Evolutionary conservation across 2,329 filamentous ascomycete species (phyloP), one percentile per base, ranked within the genome.

Genomic region (Trichoderma polysporum): DNA sequence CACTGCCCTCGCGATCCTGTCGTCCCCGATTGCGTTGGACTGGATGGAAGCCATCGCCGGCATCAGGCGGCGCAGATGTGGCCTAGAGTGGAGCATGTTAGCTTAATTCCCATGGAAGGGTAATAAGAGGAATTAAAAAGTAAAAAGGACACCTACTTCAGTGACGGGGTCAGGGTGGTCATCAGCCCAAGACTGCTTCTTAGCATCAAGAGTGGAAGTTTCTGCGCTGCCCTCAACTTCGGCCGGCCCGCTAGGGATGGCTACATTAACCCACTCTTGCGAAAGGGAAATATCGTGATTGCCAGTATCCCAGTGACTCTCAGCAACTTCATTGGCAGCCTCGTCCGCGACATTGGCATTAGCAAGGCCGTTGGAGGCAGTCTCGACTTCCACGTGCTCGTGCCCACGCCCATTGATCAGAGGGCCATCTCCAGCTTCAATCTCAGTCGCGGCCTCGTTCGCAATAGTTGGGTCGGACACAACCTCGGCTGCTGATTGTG

Each of bases 131-230:
- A 56, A 45, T 45, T 15, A 27, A 6, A 39, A 47, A 13, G 54
- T 5, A 12, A 49, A 50, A 8, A 19, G 39, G 9, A 52, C 39
- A 74, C 80, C 71, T 76, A 85, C 83, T 75, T 82, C 80, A 33
- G 77, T 71, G 41, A 77, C 77, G 65, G 76, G 78, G 68, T 88
- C 86, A 19, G 90, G 87, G 72, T 91, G 86, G 68, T 95, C 91
- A 73, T 97, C 93, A 29, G 92, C 92, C 92, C 92, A 96, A 73
- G 89, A 93, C 75, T 90, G 88, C 33, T 83, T 83, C 73, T 84
- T 84, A 64, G 80, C 75, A 45, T 81, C 78, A 47, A 81, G 88
- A 27, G 63, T 17, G 8, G 63, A 33, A 27, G 17, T 13, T 15
- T 59, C 63, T 3, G 15, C 27, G 19, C 87, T 88, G 41, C 84